phyloP scores from a whole-genome alignment of 1,284 basidiomycete species.

The Rugosomyces carneus region DNA sequence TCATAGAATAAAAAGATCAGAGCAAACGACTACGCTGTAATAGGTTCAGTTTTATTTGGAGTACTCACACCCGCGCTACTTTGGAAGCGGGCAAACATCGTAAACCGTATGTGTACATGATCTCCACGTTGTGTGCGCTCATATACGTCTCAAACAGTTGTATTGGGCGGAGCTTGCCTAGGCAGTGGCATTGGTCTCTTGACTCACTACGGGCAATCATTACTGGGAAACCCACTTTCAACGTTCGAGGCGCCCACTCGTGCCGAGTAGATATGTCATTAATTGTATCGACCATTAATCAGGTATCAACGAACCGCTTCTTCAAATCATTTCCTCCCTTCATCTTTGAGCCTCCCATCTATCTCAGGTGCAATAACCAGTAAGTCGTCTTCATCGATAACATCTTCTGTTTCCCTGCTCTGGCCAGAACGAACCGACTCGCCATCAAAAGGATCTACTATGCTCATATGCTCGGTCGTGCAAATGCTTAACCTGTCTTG shows the following conservation, averaged over 20 bases:
- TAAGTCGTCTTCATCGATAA: slow-evolving; percentile 44
- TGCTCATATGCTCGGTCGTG: slow-evolving; percentile 71
- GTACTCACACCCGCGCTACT: slow-evolving; percentile 60
- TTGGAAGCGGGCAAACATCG: slow-evolving; percentile 54
- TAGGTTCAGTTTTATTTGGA: slow-evolving; percentile 56
- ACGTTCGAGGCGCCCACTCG: slow-evolving; percentile 30
- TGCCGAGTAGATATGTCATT: too few relatives aligned
- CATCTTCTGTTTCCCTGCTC: slow-evolving; percentile 17
- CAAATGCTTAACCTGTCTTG: slow-evolving; percentile 57
- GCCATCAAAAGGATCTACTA: slow-evolving; percentile 71
- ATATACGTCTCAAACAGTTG: slow-evolving; percentile 34
- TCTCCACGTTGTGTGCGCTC: background rate
- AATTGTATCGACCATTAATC: too few relatives aligned
- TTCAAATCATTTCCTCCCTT: slow-evolving; percentile 23
- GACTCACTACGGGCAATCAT: slow-evolving; percentile 43
- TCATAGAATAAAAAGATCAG: slow-evolving; percentile 52
- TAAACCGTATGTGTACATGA: slow-evolving; percentile 42
- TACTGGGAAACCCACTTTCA: slow-evolving; percentile 46
- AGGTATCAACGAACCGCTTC: too few relatives aligned
- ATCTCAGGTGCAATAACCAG: slow-evolving; percentile 61
- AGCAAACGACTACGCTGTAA: slow-evolving; percentile 63
- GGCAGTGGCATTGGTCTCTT: slow-evolving; percentile 57
- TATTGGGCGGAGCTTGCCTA: slow-evolving; percentile 62
- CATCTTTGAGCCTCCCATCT: slow-evolving; percentile 69
- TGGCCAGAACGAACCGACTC: slow-evolving; percentile 33